These are phyloP conservation scores for Myxozyma mucilagina DNA, from an alignment of 805 yeast genomes.

Conservation along the genomic window DNA sequence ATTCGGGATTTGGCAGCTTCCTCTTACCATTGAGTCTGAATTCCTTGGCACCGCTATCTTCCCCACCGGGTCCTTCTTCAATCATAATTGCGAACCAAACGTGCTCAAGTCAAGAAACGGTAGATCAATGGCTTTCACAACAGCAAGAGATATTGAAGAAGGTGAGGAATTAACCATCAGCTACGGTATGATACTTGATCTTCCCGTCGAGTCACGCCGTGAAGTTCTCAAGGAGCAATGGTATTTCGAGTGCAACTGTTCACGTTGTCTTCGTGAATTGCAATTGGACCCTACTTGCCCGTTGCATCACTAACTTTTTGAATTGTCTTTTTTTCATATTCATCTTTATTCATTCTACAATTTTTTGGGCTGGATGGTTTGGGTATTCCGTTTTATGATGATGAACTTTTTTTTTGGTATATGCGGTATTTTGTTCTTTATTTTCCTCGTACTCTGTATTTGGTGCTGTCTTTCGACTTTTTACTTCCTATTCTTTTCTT, in stretches of 20 bases:
- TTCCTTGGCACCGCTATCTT: constrained; percentile 61
- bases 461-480: background rate
- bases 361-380: background rate
- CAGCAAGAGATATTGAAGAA: constrained; percentile 44
- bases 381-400: background rate
- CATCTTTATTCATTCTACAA: no score
- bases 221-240: constrained; percentile 50
- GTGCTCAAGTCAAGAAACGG: constrained; percentile 48
- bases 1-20: constrained; percentile 64
- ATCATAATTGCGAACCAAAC: constrained; percentile 63
- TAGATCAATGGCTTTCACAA: constrained; percentile 46
- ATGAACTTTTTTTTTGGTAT: background rate
- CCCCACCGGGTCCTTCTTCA: constrained; percentile 66
- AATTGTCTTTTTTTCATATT: no score
- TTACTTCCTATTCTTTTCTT: background rate
- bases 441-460: no score
- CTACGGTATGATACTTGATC: constrained; percentile 55
- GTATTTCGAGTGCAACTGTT: constrained; percentile 61
- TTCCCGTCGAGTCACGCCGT: constrained; percentile 47
- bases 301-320: no score
- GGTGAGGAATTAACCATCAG: constrained; percentile 60
- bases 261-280: constrained; percentile 42
- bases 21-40: constrained; percentile 44
- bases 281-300: background rate
- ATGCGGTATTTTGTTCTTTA: background rate